Evolutionary conservation across 73 alveolate species (phyloP).

Genomic region (Stentor roeselii): DNA sequence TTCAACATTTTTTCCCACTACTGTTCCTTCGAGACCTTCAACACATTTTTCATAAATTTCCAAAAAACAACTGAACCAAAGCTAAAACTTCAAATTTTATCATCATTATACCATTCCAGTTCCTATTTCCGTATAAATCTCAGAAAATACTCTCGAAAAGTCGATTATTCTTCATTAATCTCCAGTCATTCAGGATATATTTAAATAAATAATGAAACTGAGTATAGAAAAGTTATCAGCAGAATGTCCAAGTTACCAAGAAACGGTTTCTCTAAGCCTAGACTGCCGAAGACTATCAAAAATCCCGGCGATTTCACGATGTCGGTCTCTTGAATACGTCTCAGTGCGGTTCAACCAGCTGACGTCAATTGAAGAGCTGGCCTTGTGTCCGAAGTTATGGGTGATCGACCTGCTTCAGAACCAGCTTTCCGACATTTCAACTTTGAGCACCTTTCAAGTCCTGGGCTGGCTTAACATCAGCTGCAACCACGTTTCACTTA

Average conservation of each 20-base stretch:
- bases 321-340: neutral
- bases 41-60: too few species aligned
- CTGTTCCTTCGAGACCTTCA: too few species aligned
- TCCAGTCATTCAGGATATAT: too few species aligned
- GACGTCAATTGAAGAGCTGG: neutral
- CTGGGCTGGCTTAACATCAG: neutral
- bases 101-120: too few species aligned
- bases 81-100: too few species aligned
- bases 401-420: neutral
- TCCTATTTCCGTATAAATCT: too few species aligned
- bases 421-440: neutral
- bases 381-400: neutral
- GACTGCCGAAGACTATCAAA: neutral
- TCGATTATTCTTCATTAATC: too few species aligned
- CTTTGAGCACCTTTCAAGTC: neutral
- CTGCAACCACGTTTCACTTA: neutral
- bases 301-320: neutral
- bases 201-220: too few species aligned
- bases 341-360: neutral
- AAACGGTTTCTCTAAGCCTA: neutral
- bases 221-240: neutral
- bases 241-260: neutral
- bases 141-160: too few species aligned
- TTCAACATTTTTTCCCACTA: too few species aligned
- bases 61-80: too few species aligned